Conservation (phyloP, 129 eudicot species). For the Artemisia tridentata region DNA sequence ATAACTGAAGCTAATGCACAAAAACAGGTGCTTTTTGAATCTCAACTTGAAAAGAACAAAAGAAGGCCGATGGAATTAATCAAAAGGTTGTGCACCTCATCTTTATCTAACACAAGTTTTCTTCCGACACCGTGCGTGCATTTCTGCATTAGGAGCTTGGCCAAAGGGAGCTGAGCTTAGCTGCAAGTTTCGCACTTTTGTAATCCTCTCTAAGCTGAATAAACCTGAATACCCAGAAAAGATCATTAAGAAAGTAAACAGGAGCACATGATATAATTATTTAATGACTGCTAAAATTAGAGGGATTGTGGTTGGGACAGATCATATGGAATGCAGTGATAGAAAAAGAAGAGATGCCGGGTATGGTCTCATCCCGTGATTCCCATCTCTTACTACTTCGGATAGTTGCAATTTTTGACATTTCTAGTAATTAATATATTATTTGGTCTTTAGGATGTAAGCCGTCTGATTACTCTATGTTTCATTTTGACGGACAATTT, state of each 20-base stretch:
- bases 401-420: neutral
- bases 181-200: slow-evolving; percentile 86
- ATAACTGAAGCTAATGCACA: slow-evolving; percentile 19
- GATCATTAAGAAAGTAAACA: neutral
- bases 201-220: slow-evolving; percentile 92
- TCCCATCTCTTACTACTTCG: neutral
- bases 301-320: neutral
- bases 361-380: neutral
- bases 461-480: slow-evolving; percentile 6
- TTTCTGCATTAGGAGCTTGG: slow-evolving; percentile 41
- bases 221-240: slow-evolving; percentile 45
- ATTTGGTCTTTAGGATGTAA: neutral
- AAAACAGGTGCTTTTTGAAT: slow-evolving; percentile 7
- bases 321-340: neutral
- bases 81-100: slow-evolving; percentile 24
- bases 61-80: neutral
- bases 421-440: neutral
- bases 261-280: neutral
- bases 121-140: neutral
- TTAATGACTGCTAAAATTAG: too few species aligned
- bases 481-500: neutral
- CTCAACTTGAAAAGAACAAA: slow-evolving; percentile 9
- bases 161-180: slow-evolving; percentile 81
- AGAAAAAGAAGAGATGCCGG: neutral
- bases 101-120: slow-evolving; percentile 5